These are phyloP conservation scores for Chrysoporthe puriensis DNA, from an alignment of 2,329 filamentous ascomycete genomes.

Conservation along the genomic window DNA sequence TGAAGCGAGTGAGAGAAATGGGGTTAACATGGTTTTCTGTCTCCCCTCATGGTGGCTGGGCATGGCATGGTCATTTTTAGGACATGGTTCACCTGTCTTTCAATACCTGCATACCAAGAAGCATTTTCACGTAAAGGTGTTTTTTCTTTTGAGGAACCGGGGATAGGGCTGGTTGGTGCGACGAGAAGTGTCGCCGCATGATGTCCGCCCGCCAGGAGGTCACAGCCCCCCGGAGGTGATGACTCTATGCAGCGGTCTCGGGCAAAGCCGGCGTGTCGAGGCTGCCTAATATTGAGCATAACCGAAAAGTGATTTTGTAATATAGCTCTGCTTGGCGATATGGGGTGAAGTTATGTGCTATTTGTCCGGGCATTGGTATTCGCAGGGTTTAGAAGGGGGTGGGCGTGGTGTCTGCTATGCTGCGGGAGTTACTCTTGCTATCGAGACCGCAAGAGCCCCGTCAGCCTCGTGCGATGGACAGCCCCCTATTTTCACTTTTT, in stretches of 20 bases:
- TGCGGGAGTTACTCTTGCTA: not conserved
- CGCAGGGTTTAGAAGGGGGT: not conserved
- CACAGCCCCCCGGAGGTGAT: too few relatives aligned
- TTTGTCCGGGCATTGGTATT: not conserved
- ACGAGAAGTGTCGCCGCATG: too few relatives aligned
- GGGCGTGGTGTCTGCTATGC: not conserved
- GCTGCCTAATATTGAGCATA: not conserved
- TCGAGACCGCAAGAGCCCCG: not conserved
- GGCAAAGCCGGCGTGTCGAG: not conserved
- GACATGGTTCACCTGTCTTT: too few relatives aligned
- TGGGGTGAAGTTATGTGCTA: not conserved
- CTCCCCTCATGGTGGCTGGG: too few relatives aligned
- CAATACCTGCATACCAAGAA: too few relatives aligned
- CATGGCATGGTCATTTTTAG: too few relatives aligned
- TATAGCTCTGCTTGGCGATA: not conserved
- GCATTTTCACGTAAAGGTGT: too few relatives aligned
- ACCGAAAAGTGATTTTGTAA: not conserved
- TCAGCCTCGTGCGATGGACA: not conserved
- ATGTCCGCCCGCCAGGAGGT: too few relatives aligned
- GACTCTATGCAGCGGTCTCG: not conserved
- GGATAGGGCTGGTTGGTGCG: too few relatives aligned
- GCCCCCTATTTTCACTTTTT: not conserved
- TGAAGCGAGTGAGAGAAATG: too few relatives aligned
- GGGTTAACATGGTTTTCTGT: too few relatives aligned
- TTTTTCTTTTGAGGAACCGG: too few relatives aligned